Percentiles rank a stretch among this genome's conserved stretches.
These are phyloP conservation scores for Pyronema omphalodes DNA, from an alignment of 495 filamentous ascomycete genomes.

Conservation along the genomic window DNA sequence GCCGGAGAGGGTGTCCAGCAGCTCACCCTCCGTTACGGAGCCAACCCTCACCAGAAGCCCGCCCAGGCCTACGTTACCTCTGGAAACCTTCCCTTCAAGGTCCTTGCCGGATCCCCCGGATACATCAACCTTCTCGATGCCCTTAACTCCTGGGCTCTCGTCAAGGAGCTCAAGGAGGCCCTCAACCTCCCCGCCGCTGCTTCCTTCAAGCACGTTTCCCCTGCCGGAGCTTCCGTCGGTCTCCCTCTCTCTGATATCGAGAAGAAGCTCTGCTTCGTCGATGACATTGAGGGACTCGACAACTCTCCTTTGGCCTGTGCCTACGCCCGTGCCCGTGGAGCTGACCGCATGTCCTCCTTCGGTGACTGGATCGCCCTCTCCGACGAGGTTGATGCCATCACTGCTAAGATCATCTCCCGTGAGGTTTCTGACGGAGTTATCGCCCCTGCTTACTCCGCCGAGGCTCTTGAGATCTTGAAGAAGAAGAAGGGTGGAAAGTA, in stretches of 20 bases:
- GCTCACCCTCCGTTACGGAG: conserved; percentile 73
- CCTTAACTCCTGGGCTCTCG: conserved; percentile 87
- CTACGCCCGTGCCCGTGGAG: conserved; percentile 84
- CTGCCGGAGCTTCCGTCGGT: conserved; percentile 87
- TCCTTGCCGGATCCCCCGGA: conserved; percentile 77
- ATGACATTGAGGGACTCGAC: conserved; percentile 78
- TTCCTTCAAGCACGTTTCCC: conserved; percentile 98
- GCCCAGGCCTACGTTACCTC: conserved; percentile 62
- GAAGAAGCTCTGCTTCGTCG: conserved; percentile 94
- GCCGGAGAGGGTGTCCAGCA: conserved; percentile 70
- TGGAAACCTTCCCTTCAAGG: conserved; percentile 77
- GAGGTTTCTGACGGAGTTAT: conserved; percentile 96
- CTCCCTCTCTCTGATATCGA: conserved; percentile 68
- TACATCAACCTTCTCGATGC: conserved; percentile 96
- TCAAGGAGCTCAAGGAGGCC: conserved; percentile 86
- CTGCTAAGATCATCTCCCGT: conserved; percentile 88
- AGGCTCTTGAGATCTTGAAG: conserved; percentile 74
- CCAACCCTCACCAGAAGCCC: conserved; percentile 95
- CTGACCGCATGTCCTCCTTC: conserved; percentile 94
- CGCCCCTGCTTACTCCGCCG: conserved; percentile 65
- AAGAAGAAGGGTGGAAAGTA: conserved; percentile 99
- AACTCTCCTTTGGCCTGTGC: conserved; percentile 74
- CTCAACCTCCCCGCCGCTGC: conserved; percentile 80
- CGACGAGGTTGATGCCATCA: conserved; percentile 71
- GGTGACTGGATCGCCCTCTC: conserved; percentile 90